phyloP scores from a whole-genome alignment of 1,284 basidiomycete species.

The Irpex lacteus region DNA sequence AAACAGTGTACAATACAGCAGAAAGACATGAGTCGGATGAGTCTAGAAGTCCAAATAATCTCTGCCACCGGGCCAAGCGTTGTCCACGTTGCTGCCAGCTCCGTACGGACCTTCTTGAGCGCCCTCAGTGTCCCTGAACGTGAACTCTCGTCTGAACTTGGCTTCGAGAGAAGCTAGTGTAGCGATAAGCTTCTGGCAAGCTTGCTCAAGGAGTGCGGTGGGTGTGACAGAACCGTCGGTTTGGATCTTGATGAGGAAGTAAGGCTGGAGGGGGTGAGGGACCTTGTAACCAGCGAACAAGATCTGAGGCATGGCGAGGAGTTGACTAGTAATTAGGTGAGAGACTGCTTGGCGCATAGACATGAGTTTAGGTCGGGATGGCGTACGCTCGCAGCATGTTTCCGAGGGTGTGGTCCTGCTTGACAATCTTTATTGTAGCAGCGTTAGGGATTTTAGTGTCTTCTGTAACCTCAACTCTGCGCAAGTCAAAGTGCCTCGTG shows the following conservation, averaged over 20 bases:
- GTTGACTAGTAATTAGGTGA: conserved; percentile 56
- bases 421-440: conserved; percentile 89
- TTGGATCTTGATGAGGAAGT: conserved; percentile 94
- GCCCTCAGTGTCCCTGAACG: conserved; percentile 64
- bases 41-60: conserved; percentile 69
- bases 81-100: conserved; percentile 38
- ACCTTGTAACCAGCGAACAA: conserved; percentile 98
- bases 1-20: neutral
- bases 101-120: conserved; percentile 50
- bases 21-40: neutral
- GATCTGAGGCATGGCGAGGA: conserved; percentile 80
- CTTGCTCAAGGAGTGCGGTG: conserved; percentile 79
- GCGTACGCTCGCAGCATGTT: conserved; percentile 94
- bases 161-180: conserved; percentile 66
- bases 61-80: conserved; percentile 39
- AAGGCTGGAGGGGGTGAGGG: conserved; percentile 92
- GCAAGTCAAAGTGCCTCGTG: conserved; percentile 1
- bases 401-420: conserved; percentile 96
- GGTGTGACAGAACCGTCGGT: conserved; percentile 90
- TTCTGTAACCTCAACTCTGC: conserved; percentile 88
- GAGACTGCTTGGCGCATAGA: neutral
- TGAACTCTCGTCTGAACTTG: conserved; percentile 78
- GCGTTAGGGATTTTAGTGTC: conserved; percentile 98
- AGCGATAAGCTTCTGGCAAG: conserved; percentile 81
- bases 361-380: neutral